Evolutionary conservation across 148 eudicot genomes (phyloP), one percentile per base, ranked within the genome.

Genomic region (Euryodendron excelsum): DNA sequence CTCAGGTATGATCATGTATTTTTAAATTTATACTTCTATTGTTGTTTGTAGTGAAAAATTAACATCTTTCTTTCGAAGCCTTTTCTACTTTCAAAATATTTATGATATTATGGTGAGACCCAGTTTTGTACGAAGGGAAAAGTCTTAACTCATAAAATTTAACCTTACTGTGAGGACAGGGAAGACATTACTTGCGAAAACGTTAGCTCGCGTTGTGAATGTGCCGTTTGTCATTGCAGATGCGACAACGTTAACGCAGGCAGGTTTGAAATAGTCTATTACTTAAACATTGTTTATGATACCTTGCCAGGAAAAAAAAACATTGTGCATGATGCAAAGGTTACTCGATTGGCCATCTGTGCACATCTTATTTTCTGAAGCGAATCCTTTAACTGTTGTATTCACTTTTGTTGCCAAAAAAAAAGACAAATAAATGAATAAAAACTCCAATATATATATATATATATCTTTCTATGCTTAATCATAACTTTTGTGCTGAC

Each of bases 161-260:
- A 75, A 74, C 61, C 50, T 79, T 79, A 52, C 70, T 74, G 71
- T 79, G 78, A 80, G 85, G 82, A 80, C 88, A 85, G 85, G 88
- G 84, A 85, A 85, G 85, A 85, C 88, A 56, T 78, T 85, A 80
- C 88, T 85, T 25, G 88, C 88, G 45, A 85, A 82, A 78, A 85
- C 88, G 45, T 71, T 82, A 71, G 88, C 88, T 66, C 82, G 85
- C 8, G 47, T 85, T 33, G 88, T 82, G 78, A 80, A 85, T 77
- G 88, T 82, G 41, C 88, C 88, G 36, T 85, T 85, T 70, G 88
- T 82, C 68, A 82, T 85, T 68, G 83, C 85, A 52, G 85, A 85
- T 80, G 88, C 88, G 17, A 85, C 88, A 63, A 80, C 83, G 13
- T 70, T 85, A 72, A 82, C 85, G n/a, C 87, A 85, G 81, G 87